phyloP scores from a whole-genome alignment of 2,329 filamentous ascomycete species.

The Madurella mycetomatis region DNA sequence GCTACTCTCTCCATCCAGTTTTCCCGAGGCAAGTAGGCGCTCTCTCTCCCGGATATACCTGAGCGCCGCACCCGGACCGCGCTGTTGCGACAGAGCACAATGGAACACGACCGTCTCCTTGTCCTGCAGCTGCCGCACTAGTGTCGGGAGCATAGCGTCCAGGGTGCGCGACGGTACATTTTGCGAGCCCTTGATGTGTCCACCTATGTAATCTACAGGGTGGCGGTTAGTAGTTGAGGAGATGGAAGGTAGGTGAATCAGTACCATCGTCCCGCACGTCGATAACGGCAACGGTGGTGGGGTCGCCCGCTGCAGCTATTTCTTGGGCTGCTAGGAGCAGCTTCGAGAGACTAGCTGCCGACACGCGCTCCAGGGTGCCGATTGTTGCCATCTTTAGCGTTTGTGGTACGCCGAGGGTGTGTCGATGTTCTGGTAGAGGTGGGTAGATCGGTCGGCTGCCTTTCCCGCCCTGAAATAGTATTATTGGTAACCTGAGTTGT shows the following conservation, averaged over 20 bases:
- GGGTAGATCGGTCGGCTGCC: too few species aligned
- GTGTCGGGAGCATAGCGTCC: slow-evolving; percentile 72
- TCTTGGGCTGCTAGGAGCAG: slow-evolving; percentile 54
- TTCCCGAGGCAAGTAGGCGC: slow-evolving; percentile 32
- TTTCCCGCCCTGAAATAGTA: too few species aligned
- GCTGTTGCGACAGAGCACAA: slow-evolving; percentile 85
- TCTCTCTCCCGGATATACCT: slow-evolving; percentile 71
- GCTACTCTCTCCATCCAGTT: slow-evolving; percentile 24
- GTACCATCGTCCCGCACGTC: slow-evolving; percentile 83
- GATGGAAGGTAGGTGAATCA: slow-evolving; percentile 14
- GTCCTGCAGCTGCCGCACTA: slow-evolving; percentile 71
- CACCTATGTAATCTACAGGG: slow-evolving; percentile 73
- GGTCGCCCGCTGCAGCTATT: slow-evolving; percentile 29
- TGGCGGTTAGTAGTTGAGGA: background rate
- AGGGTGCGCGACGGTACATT: slow-evolving; percentile 72
- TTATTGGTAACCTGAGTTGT: too few species aligned
- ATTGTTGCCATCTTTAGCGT: slow-evolving; percentile 47
- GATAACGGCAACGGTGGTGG: slow-evolving; percentile 63
- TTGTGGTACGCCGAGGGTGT: too few species aligned
- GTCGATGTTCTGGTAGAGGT: too few species aligned
- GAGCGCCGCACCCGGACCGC: slow-evolving; percentile 80
- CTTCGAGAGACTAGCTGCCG: slow-evolving; percentile 62
- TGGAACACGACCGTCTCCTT: slow-evolving; percentile 90
- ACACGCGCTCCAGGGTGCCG: slow-evolving; percentile 61
- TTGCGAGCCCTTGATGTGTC: slow-evolving; percentile 74